Base-by-base conservation (phyloP, 805 yeast species). In the Wickerhamiella kurtzmanii region DNA sequence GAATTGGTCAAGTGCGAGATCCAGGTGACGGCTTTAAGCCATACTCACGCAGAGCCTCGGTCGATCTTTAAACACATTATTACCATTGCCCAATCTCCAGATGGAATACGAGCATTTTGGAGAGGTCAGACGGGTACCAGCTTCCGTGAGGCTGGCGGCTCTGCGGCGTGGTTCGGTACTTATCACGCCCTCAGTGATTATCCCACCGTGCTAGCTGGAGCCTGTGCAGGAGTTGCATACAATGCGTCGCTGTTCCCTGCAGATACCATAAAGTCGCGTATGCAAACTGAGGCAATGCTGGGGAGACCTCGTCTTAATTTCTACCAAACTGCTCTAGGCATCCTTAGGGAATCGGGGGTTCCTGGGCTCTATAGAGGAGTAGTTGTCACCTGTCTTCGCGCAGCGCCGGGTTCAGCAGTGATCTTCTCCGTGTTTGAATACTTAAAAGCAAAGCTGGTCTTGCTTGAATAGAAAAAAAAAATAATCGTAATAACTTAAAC, bases 151-250 rank as follows among this genome's bases (percentile, higher is more conserved):
- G 73, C 84, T 36, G 80, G 87, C 22, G 96, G 96, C 5, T 83
- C 95, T 1, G 84, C 94, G 3, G 79, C 89, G 1, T 88, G 96
- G 96, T 88, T 88, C 66, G 89, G 95, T 0, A 76, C 92, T 16
- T 87, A 87, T 61, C 95, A 87, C 60, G 64, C 71, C 41, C 65
- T 73, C 5, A 61, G 43, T 9, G 48, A 46, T 18, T 37, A 21
- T 2, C n/a, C 38, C 8, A 17, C 80, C 18, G 65, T 88, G 53
- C 49, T 72, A 1, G 80, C 94, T 49, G 97, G 97, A 44, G 96
- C 94, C 0, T 59, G 73, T 44, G 95, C 96, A 0, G 97, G 97
- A 22, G 61, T 87, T 4, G 72, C 79, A 17, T 88, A 85, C 64
- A 87, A 89, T 59, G 67, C 80, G 5, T 75, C 87, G 4, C 69